A percentile compares a stretch with the other conserved stretches of the same genome.
These are phyloP conservation scores for Macrophomina tecta DNA, from an alignment of 2,329 filamentous ascomycete genomes.

Conservation along the genomic window DNA sequence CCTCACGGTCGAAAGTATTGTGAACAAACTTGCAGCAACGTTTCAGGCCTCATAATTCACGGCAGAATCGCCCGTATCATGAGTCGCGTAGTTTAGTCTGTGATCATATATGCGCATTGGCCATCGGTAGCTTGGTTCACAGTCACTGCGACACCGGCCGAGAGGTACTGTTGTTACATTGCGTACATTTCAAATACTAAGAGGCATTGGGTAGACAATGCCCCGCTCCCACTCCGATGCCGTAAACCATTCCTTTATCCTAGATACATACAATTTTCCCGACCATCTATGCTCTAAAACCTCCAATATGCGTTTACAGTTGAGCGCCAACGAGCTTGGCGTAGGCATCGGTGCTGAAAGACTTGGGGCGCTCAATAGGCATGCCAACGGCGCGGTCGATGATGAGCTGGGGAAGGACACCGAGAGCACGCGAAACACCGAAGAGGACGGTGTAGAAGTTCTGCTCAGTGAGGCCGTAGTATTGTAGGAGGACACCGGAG, in stretches of 20 bases:
- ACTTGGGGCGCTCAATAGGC: constrained; percentile 98
- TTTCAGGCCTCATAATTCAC: background rate
- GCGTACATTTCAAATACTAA: constrained; percentile 22
- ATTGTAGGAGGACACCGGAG: constrained; percentile 98
- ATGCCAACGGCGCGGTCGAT: constrained; percentile 97
- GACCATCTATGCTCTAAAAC: constrained; percentile 23
- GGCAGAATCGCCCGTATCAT: background rate
- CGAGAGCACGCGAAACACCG: constrained; percentile 96
- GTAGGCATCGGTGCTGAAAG: constrained; percentile 96
- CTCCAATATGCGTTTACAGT: constrained; percentile 65
- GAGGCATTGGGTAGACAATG: constrained; percentile 23
- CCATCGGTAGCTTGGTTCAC: background rate
- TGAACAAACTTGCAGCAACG: background rate
- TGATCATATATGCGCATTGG: background rate
- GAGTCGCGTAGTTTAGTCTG: background rate
- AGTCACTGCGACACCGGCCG: background rate
- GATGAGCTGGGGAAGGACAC: constrained; percentile 98
- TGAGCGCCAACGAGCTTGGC: constrained; percentile 89
- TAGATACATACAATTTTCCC: constrained; percentile 21
- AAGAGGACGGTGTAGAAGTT: constrained; percentile 99
- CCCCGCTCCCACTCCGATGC: constrained; percentile 20
- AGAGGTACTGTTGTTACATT: constrained; percentile 20
- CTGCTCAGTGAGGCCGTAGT: constrained; percentile 98
- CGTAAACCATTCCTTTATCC: constrained; percentile 19
- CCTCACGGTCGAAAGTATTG: background rate